Evolutionary conservation across 2,329 filamentous ascomycete species (phyloP), one percentile per base, ranked within the genome.

Genomic region (Exophiala mesophila): DNA sequence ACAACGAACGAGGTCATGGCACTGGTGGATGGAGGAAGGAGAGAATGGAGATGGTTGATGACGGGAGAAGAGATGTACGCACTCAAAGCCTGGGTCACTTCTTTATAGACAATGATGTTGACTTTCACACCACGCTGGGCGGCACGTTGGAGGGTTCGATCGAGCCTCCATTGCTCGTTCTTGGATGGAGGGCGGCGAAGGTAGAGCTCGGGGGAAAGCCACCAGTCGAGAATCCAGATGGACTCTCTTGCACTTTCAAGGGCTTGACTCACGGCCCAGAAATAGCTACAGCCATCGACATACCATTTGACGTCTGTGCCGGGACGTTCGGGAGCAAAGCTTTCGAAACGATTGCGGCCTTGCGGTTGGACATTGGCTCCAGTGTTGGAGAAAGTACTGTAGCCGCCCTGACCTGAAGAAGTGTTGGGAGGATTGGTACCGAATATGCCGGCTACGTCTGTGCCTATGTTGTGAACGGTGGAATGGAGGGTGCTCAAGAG

Each of bases 81-180:
- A 87, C 83, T 88, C 57, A 94, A 67, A 28, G 87, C 85, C 57
- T 87, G 83, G 3, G 84, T 79, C 5, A 90, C 85, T 66, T 96
- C 89, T 66, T 94, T 95, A 69, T 95, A 95, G 8, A 95, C 86
- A 39, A 95, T 88, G 38, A 94, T 74, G 55, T 89, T 83, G 55
- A 95, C 73, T 55, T 83, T 79, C 33, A 95, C 88, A 30, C 88
- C 89, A 31, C 88, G 78, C 64, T 90, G 76, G 18, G 89, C 88
- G 6, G 88, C 88, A 41, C 82, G 82, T 56, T 84, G 76, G 35
- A 95, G 76, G 80, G 94, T 82, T 36, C 80, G 77, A 64, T 95
- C 88, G 28, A 95, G 69, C 4, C 88, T 81, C 61, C 94, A 95
- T 55, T 83, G 73, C 62, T 94, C 82, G 64, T 94, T 88, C 59